Evolutionary conservation across 148 eudicot species (phyloP), one percentile per base, ranked within the genome.

Genomic region (Spergularia marina): DNA sequence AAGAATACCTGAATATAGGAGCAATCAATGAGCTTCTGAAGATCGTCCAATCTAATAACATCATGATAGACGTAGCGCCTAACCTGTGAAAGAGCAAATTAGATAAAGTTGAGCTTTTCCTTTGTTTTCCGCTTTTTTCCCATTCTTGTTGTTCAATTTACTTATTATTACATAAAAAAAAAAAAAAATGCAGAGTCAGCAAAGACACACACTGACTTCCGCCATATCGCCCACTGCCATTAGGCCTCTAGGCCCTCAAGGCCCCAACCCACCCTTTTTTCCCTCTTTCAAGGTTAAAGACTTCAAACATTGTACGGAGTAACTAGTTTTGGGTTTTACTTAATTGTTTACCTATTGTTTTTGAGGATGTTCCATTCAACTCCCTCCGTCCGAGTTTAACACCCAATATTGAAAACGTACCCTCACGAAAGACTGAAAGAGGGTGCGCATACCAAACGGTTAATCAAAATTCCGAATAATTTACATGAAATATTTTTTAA

Each of bases 1-100:
- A 10, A 56, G 68, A 36, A 65, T 80, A 89, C 95, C 97, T 92
- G 98, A 78, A 92, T 87, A 70, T 80, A 86, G 76, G 90, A 87
- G 79, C 98, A 92, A 78, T 92, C 98, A 76, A 92, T 87, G 88
- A 92, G 90, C 85, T 87, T 92, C 84, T 88, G 89, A 21, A 90
- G 87, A 76, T 92, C 97, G 61, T 85, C 91, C 90, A 90, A 83
- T 84, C 98, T 85, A 80, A 90, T 79, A 40, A 92, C 98, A 82
- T 92, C 88, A 79, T 92, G 93, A 78, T 92, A 90, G 66, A 92
- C 91, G 80, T 92, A 92, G 74, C 98, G 83, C 74, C 98, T 86
- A 82, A 92, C 93, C 98, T 92, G 87, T 78, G 71, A 81, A 72
- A 83, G 23, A 55, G 74, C 62, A 56, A 71, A 36, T 71, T 71